phyloP scores from a whole-genome alignment of 1,139 yeast genomes.

The Scheffersomyces segobiensis region DNA sequence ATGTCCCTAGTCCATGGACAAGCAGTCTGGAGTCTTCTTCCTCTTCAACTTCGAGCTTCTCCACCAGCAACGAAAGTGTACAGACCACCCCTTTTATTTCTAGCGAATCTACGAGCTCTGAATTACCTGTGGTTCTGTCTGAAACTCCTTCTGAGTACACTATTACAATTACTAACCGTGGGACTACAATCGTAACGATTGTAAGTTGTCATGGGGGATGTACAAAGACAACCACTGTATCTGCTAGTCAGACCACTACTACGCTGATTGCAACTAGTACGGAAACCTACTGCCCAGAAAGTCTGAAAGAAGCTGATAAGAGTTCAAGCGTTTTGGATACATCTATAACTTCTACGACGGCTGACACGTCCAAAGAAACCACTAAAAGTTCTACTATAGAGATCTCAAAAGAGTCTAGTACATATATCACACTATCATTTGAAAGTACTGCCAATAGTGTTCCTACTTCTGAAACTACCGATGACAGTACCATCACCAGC shows the following conservation, averaged over 20 bases:
- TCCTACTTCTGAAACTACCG: neutral
- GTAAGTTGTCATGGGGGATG: neutral
- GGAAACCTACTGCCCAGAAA: neutral
- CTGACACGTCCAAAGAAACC: neutral
- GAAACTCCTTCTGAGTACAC: neutral
- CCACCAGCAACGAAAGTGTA: neutral
- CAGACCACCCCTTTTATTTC: neutral
- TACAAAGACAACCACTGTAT: neutral
- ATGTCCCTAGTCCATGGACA: neutral
- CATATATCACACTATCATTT: too few relatives aligned
- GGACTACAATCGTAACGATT: neutral
- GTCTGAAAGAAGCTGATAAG: neutral
- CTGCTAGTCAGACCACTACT: constrained; percentile 4
- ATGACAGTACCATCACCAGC: neutral
- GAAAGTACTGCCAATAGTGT: too few relatives aligned
- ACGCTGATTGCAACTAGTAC: constrained; percentile 6
- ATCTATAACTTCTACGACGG: neutral
- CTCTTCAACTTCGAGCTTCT: neutral
- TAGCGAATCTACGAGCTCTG: neutral
- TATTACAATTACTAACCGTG: neutral
- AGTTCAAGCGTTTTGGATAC: neutral
- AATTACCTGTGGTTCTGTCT: too few relatives aligned
- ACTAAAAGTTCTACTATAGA: neutral
- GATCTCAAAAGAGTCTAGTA: neutral
- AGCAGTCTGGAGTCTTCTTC: neutral